Percentiles rank a stretch among this genome's conserved stretches.
phyloP scores from a whole-genome alignment of 2,329 filamentous ascomycete species.

The Ophiosphaerella narmari region DNA sequence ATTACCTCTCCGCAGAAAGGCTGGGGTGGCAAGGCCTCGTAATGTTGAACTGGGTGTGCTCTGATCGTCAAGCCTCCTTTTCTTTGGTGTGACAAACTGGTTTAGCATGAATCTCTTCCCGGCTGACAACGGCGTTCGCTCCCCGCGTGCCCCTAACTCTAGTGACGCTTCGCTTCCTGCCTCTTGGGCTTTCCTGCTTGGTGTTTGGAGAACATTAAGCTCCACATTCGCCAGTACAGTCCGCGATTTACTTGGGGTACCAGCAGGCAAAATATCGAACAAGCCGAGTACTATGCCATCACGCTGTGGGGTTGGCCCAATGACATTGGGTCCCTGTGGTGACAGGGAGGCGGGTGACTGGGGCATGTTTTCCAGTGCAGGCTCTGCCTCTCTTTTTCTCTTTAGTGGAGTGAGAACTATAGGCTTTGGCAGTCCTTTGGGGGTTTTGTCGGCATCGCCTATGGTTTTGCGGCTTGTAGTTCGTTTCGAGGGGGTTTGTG shows the following conservation, averaged over 20 bases:
- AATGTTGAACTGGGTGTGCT: constrained; percentile 40
- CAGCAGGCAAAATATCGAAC: constrained; percentile 71
- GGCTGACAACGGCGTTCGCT: constrained; percentile 56
- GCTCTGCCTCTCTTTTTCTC: constrained; percentile 33
- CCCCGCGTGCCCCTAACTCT: constrained; percentile 36
- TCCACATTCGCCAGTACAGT: constrained; percentile 36
- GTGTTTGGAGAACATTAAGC: constrained; percentile 45
- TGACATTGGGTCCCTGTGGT: constrained; percentile 43
- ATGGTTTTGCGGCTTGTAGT: constrained; percentile 23
- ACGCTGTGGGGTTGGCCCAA: constrained; percentile 80
- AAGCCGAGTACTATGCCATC: constrained; percentile 77
- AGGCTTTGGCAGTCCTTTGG: constrained; percentile 26
- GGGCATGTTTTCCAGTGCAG: constrained; percentile 14
- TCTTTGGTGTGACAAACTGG: constrained; percentile 65
- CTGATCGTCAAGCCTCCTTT: constrained; percentile 49
- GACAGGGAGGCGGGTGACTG: constrained; percentile 26
- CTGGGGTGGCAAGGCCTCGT: constrained; percentile 67
- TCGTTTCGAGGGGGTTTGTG: constrained; percentile 41
- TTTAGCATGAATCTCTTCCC: constrained; percentile 67
- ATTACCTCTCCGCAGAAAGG: constrained; percentile 65
- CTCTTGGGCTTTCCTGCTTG: constrained; percentile 39
- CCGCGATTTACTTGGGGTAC: constrained; percentile 46
- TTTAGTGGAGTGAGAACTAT: constrained; percentile 36
- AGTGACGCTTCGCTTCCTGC: constrained; percentile 33
- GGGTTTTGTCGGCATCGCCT: constrained; percentile 30